Evolutionary conservation across 2,329 filamentous ascomycete species (phyloP).

Genomic region (Colletotrichum tofieldiae): DNA sequence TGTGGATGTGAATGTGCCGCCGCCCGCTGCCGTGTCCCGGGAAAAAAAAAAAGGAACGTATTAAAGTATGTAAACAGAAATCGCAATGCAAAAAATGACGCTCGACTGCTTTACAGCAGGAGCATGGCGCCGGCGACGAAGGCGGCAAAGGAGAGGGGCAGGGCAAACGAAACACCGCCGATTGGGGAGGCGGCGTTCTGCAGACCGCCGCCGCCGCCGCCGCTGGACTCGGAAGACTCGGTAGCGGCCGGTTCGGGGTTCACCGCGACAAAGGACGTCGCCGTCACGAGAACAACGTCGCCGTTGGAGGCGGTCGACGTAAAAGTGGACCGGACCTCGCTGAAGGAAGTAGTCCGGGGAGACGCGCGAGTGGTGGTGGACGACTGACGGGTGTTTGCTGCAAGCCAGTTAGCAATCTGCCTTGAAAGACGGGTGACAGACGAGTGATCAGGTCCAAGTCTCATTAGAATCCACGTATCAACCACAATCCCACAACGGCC

Average conservation of each 20-base stretch:
- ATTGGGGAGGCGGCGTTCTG: constrained; percentile 55
- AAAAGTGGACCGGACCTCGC: constrained; percentile 55
- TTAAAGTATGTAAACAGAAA: constrained; percentile 33
- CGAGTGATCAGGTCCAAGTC: constrained; percentile 2
- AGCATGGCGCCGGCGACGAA: constrained; percentile 46
- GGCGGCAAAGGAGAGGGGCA: constrained; percentile 47
- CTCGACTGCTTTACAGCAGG: constrained; percentile 22
- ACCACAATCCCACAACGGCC: constrained; percentile 8
- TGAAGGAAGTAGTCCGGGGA: constrained; percentile 54
- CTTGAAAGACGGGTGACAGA: not conserved
- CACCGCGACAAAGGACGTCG: constrained; percentile 65
- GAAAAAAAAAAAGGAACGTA: constrained; percentile 24
- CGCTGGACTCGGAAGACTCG: constrained; percentile 41
- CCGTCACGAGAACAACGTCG: constrained; percentile 61
- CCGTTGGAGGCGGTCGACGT: constrained; percentile 65
- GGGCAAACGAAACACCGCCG: constrained; percentile 42
- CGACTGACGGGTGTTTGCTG: constrained; percentile 47
- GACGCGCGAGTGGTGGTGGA: constrained; percentile 49
- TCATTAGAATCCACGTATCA: not conserved
- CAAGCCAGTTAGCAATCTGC: constrained; percentile 30
- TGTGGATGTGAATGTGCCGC: constrained; percentile 34
- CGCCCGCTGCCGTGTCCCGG: constrained; percentile 10
- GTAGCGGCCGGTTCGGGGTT: constrained; percentile 54
- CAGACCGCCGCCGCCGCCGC: constrained; percentile 51
- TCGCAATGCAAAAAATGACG: not conserved